Evolutionary conservation across 2,329 filamentous ascomycete genomes (phyloP).

Genomic region (Alternaria brassicae): DNA sequence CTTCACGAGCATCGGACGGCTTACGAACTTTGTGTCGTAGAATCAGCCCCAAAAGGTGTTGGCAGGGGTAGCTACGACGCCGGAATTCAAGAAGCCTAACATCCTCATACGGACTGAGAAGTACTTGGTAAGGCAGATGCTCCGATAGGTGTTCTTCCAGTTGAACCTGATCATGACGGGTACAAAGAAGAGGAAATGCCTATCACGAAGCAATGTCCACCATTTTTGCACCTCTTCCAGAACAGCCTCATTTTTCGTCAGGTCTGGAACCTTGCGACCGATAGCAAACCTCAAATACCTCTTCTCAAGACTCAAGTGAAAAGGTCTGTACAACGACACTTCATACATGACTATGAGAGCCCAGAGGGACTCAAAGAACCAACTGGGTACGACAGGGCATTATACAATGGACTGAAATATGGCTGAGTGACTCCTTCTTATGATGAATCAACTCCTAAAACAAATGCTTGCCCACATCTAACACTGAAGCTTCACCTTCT

Average conservation of each 20-base stretch:
- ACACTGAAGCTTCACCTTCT: conserved; percentile 1
- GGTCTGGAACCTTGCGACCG: conserved; percentile 42
- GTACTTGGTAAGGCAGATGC: conserved; percentile 62
- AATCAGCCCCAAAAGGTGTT: conserved; percentile 61
- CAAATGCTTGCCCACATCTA: neutral
- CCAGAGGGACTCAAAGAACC: neutral
- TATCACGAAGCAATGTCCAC: conserved; percentile 51
- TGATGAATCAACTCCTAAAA: neutral
- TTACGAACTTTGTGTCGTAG: conserved; percentile 55
- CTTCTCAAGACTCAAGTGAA: too few species aligned
- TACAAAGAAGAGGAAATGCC: conserved; percentile 58
- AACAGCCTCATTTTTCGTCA: conserved; percentile 50
- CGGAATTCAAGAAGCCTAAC: conserved; percentile 56
- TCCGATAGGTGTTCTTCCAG: conserved; percentile 61
- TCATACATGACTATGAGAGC: neutral
- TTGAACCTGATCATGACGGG: conserved; percentile 60
- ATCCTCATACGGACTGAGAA: conserved; percentile 60
- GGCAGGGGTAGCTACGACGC: conserved; percentile 55
- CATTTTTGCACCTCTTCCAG: conserved; percentile 50
- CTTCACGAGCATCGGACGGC: conserved; percentile 53
- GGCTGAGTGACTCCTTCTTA: too few species aligned
- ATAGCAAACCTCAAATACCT: too few species aligned
- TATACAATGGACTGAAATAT: neutral
- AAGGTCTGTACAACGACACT: neutral
- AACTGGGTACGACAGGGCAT: neutral